Percentiles rank a stretch among this genome's conserved stretches.
These are phyloP conservation scores for Agrocybe pediades DNA, from an alignment of 768 basidiomycete species.

Conservation along the genomic window DNA sequence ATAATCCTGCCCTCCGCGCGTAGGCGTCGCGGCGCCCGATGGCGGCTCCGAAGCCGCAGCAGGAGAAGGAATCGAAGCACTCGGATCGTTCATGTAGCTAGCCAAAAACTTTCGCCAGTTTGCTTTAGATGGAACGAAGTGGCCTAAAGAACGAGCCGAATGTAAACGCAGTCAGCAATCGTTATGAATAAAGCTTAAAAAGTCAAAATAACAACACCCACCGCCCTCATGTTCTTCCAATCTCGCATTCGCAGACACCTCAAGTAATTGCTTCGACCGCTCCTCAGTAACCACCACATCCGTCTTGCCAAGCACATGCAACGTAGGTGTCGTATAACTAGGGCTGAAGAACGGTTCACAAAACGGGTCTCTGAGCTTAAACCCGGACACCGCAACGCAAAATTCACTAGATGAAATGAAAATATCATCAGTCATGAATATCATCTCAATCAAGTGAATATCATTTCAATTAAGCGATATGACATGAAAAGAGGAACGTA, in stretches of 20 bases:
- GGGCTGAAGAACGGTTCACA: constrained; percentile 49
- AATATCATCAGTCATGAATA: neutral
- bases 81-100: constrained; percentile 61
- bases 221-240: constrained; percentile 83
- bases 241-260: constrained; percentile 54
- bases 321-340: constrained; percentile 66
- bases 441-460: neutral
- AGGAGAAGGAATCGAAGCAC: constrained; percentile 48
- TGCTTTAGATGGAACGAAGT: constrained; percentile 80
- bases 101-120: constrained; percentile 77
- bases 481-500: constrained; percentile 33
- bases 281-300: constrained; percentile 78
- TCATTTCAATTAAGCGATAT: too few species aligned
- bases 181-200: neutral
- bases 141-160: constrained; percentile 46
- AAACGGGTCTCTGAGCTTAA: constrained; percentile 53
- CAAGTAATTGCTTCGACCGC: constrained; percentile 58
- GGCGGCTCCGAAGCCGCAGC: constrained; percentile 14
- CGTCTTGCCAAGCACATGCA: constrained; percentile 77
- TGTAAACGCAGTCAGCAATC: neutral
- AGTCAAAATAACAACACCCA: constrained; percentile 32
- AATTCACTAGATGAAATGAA: constrained; percentile 34
- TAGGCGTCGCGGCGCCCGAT: constrained; percentile 48
- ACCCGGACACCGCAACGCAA: constrained; percentile 77
- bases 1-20: constrained; percentile 16